Conservation (phyloP, 2,329 filamentous ascomycete genomes). For the Phyllosticta citribraziliensis region DNA sequence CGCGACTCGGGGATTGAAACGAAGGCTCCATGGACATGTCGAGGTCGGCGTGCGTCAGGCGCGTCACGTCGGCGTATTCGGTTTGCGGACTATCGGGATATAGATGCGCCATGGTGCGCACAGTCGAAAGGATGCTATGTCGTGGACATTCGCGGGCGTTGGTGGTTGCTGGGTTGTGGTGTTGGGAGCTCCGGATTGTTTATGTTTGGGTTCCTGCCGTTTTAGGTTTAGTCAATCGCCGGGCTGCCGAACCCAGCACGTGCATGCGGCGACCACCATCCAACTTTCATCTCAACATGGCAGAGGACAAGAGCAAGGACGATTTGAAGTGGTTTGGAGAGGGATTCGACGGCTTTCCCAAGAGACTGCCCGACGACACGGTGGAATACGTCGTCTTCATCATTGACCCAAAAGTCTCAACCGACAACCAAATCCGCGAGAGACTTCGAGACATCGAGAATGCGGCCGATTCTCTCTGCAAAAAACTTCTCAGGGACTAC, state of each 20-base stretch:
- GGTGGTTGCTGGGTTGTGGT: background rate
- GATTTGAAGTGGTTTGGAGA: constrained; percentile 57
- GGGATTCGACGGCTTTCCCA: constrained; percentile 56
- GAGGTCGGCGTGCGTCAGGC: constrained; percentile 59
- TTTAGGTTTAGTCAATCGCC: constrained; percentile 7
- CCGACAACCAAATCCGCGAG: constrained; percentile 47
- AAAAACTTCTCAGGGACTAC: constrained; percentile 64
- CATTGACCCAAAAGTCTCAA: constrained; percentile 45
- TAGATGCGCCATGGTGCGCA: constrained; percentile 32
- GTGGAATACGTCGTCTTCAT: constrained; percentile 77
- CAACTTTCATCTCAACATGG: background rate
- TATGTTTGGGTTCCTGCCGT: constrained; percentile 9
- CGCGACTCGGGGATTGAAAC: constrained; percentile 70
- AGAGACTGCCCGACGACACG: constrained; percentile 67
- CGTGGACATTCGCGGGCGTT: background rate
- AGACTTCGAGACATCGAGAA: constrained; percentile 65
- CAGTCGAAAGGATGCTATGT: constrained; percentile 1
- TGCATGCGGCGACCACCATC: constrained; percentile 9
- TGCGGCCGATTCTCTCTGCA: constrained; percentile 53
- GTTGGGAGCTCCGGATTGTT: constrained; percentile 1
- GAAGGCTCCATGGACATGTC: constrained; percentile 83
- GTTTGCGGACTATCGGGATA: constrained; percentile 79
- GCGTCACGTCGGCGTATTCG: constrained; percentile 74
- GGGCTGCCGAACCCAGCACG: constrained; percentile 11
- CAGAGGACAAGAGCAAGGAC: constrained; percentile 21